These are phyloP conservation scores for Pseudopyricularia javanii DNA, from an alignment of 2,329 filamentous ascomycete genomes.

Conservation along the genomic window DNA sequence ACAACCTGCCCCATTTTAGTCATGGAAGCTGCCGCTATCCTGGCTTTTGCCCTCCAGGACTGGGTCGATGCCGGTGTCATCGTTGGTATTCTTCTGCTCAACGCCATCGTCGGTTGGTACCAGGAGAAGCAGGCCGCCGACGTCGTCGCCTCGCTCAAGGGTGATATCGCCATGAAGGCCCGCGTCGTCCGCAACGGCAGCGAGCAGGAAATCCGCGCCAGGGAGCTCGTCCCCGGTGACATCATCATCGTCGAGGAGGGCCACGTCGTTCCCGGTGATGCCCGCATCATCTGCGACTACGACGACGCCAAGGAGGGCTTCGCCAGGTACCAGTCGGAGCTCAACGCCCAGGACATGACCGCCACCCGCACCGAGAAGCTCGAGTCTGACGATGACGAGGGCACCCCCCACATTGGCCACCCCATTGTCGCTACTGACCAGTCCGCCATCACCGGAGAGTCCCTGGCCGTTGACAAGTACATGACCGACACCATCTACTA, in stretches of 20 bases:
- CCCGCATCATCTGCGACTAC: conserved; percentile 62
- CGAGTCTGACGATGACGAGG: conserved; percentile 41
- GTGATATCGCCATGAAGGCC: conserved; percentile 67
- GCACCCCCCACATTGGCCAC: conserved; percentile 47
- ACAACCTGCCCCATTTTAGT: conserved; percentile 26
- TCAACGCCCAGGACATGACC: conserved; percentile 51
- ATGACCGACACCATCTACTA: conserved; percentile 64
- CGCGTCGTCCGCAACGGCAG: conserved; percentile 54
- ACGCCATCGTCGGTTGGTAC: conserved; percentile 68
- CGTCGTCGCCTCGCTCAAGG: conserved; percentile 62
- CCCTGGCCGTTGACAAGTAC: conserved; percentile 67
- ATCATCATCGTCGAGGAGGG: conserved; percentile 66
- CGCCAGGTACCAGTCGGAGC: conserved; percentile 34
- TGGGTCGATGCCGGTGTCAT: conserved; percentile 73
- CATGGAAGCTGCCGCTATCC: conserved; percentile 65
- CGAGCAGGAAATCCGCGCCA: conserved; percentile 57
- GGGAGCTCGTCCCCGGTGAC: conserved; percentile 65
- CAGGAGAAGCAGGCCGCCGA: conserved; percentile 73
- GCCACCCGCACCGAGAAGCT: conserved; percentile 45
- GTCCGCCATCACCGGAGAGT: conserved; percentile 72
- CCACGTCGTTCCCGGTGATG: conserved; percentile 56
- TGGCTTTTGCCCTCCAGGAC: conserved; percentile 62
- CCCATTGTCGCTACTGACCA: conserved; percentile 63
- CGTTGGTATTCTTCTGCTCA: conserved; percentile 61
- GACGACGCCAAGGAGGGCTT: conserved; percentile 43